phyloP scores from a whole-genome alignment of 768 basidiomycete species.

The Tulasnella sp. region DNA sequence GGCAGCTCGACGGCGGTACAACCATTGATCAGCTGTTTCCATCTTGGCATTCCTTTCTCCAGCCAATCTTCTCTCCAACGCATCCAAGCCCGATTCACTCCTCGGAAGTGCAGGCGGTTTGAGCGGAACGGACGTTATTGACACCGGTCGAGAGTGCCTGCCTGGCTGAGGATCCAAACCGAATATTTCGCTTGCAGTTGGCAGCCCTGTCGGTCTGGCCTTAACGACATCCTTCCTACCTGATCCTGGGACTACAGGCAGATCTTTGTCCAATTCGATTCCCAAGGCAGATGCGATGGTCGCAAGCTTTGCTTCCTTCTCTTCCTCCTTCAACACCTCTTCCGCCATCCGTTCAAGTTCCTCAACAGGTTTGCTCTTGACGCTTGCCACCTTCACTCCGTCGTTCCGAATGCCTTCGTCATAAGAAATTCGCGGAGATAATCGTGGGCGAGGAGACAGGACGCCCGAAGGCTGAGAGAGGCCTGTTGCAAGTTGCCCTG shows the following conservation, averaged over 20 bases:
- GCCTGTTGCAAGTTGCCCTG: conserved; percentile 2
- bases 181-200: conserved; percentile 13
- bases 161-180: not conserved
- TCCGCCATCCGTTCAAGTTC: conserved; percentile 71
- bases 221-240: not conserved
- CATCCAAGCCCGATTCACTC: conserved; percentile 21
- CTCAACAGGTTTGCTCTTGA: conserved; percentile 60
- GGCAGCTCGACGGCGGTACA: not conserved
- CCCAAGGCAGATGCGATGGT: not conserved
- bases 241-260: not conserved
- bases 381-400: conserved; percentile 34
- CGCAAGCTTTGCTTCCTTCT: not conserved
- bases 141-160: not conserved
- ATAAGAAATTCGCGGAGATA: conserved; percentile 62
- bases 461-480: conserved; percentile 37
- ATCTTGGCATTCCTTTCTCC: not conserved
- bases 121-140: not conserved
- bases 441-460: conserved; percentile 64
- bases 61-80: conserved; percentile 22
- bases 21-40: conserved; percentile 16
- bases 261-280: not conserved
- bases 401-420: conserved; percentile 41
- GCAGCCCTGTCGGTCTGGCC: not conserved
- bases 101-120: not conserved
- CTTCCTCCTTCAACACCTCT: conserved; percentile 42